Evolutionary conservation across 2,329 filamentous ascomycete genomes (phyloP).

Genomic region (Apiospora koreana): DNA sequence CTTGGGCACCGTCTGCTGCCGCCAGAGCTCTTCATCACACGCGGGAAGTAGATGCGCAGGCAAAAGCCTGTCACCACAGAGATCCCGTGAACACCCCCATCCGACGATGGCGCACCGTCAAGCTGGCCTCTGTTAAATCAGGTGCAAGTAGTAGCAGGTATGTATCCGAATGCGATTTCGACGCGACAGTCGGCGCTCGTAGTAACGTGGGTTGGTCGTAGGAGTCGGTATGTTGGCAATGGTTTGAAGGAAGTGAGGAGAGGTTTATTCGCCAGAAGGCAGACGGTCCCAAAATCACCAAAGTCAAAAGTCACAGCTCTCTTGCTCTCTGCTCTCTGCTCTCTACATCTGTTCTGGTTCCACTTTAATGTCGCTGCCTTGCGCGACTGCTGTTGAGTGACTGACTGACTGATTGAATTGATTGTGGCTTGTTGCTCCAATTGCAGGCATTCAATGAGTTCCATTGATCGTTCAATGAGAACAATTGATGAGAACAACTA

Average conservation of each 20-base stretch:
- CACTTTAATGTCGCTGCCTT: constrained; percentile 10
- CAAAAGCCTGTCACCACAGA: constrained; percentile 47
- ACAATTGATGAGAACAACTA: background rate
- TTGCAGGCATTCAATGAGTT: no score
- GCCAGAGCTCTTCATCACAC: constrained; percentile 10
- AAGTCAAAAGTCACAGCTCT: constrained; percentile 11
- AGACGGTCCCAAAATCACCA: constrained; percentile 1
- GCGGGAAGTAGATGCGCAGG: constrained; percentile 40
- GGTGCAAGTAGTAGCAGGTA: background rate
- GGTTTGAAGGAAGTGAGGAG: constrained; percentile 8
- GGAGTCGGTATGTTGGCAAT: constrained; percentile 1
- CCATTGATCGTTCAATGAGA: no score
- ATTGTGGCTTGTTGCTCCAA: background rate
- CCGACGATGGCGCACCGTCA: constrained; percentile 34
- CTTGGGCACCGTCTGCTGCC: constrained; percentile 4
- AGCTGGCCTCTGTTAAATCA: constrained; percentile 1
- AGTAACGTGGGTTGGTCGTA: background rate
- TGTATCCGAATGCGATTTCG: constrained; percentile 14
- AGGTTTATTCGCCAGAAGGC: background rate
- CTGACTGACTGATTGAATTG: background rate
- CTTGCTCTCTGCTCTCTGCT: no score
- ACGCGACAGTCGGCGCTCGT: constrained; percentile 10
- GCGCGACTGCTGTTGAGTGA: background rate
- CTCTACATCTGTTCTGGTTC: background rate
- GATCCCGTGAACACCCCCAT: constrained; percentile 46